Percentiles rank a stretch among this genome's conserved stretches.
Conservation (phyloP, 2,329 filamentous ascomycete genomes). For the Alternaria rosae region DNA sequence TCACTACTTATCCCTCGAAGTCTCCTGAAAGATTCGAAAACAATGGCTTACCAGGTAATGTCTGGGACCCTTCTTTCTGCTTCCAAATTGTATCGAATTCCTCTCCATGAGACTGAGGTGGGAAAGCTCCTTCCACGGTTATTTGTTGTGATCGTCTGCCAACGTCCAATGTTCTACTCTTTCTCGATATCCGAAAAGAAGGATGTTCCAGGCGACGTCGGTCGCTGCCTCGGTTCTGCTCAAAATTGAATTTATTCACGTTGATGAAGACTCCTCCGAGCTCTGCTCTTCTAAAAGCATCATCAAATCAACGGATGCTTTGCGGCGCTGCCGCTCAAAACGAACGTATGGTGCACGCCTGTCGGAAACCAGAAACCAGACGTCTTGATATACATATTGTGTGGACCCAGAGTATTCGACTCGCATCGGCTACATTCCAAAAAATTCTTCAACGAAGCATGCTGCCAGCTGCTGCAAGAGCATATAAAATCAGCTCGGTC, state of each 20-base stretch:
- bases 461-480: background rate
- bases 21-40: background rate
- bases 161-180: background rate
- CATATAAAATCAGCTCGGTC: background rate
- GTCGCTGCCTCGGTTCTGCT: background rate
- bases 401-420: background rate
- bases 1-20: accelerated
- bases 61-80: background rate
- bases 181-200: background rate
- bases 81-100: background rate
- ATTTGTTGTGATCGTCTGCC: background rate
- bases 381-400: background rate
- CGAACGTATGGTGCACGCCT: background rate
- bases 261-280: background rate
- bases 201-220: accelerated
- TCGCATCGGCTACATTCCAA: background rate
- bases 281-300: background rate
- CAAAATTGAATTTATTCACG: background rate
- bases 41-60: no score
- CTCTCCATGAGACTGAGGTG: background rate
- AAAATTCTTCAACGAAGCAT: no score
- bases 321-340: background rate
- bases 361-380: background rate
- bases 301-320: background rate
- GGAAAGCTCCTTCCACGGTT: background rate